A percentile compares a stretch with the other conserved stretches of the same genome.
phyloP scores from a whole-genome alignment of 2,329 filamentous ascomycete genomes.

The Epichloe gansuensis region DNA sequence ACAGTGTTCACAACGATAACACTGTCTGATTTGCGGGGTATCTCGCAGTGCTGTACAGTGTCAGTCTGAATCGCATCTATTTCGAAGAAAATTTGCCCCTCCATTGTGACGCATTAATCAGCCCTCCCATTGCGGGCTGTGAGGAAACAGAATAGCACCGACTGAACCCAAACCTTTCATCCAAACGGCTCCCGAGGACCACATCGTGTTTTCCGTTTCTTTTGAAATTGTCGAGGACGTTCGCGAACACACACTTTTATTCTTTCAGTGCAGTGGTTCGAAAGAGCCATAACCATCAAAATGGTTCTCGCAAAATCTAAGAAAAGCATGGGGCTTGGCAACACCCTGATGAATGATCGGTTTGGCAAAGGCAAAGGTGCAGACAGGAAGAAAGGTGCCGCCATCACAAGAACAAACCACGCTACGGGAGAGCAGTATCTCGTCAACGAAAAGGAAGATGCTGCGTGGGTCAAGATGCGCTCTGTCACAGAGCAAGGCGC shows the following conservation, averaged over 20 bases:
- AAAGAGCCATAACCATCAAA: constrained; percentile 15
- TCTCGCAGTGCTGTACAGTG: constrained; percentile 14
- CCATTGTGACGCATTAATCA: constrained; percentile 30
- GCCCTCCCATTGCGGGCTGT: constrained; percentile 8
- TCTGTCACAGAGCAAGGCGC: constrained; percentile 95
- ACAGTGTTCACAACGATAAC: constrained; percentile 13
- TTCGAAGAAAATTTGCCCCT: constrained; percentile 34
- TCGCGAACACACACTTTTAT: neutral
- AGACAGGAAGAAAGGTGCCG: constrained; percentile 59
- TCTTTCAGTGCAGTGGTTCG: neutral
- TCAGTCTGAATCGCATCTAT: constrained; percentile 7
- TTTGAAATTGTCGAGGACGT: neutral
- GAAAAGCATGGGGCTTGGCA: constrained; percentile 86
- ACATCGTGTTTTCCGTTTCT: neutral
- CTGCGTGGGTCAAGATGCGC: constrained; percentile 98
- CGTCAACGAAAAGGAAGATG: constrained; percentile 81
- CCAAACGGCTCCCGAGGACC: neutral
- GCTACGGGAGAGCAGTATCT: constrained; percentile 81
- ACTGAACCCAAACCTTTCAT: neutral
- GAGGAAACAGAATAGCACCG: neutral
- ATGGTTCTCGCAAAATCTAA: constrained; percentile 77
- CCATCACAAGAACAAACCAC: constrained; percentile 57
- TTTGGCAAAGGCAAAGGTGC: constrained; percentile 86
- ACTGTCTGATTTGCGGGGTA: constrained; percentile 13
- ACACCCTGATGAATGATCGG: constrained; percentile 96